Percentiles rank a stretch among this genome's conserved stretches.
phyloP scores from a whole-genome alignment of 306 rosid species.

The Oxytropis ochrocephala region DNA sequence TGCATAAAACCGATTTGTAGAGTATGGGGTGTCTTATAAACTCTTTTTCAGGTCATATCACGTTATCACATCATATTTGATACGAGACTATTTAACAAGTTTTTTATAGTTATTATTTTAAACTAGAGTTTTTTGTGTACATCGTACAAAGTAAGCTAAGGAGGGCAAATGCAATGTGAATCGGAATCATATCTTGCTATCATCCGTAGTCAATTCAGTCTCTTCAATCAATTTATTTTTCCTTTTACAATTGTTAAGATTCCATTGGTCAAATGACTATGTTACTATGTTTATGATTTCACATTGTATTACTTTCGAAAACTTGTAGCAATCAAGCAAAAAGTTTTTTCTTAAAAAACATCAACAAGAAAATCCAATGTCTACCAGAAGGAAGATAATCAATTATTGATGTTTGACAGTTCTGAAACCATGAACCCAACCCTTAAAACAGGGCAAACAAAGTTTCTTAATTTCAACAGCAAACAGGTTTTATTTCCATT shows the following conservation, averaged over 20 bases:
- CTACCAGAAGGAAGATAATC: conserved; percentile 9
- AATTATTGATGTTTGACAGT: conserved; percentile 20
- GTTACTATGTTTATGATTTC: conserved; percentile 24
- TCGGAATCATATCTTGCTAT: background rate
- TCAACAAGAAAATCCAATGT: background rate
- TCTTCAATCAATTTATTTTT: conserved; percentile 2
- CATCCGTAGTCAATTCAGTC: background rate
- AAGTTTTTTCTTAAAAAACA: background rate
- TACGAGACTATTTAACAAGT: too few species aligned
- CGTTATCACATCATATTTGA: too few species aligned
- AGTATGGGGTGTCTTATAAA: too few species aligned
- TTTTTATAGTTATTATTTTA: too few species aligned
- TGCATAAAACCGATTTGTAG: too few species aligned
- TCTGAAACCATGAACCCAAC: background rate
- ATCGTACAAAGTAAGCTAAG: too few species aligned
- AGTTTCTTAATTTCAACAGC: too few species aligned
- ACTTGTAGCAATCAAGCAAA: conserved; percentile 9
- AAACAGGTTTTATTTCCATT: conserved; percentile 8
- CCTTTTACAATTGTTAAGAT: conserved; percentile 23
- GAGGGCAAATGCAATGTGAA: too few species aligned
- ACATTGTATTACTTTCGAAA: conserved; percentile 4
- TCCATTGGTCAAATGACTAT: conserved; percentile 19
- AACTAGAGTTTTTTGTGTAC: too few species aligned
- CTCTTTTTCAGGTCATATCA: too few species aligned
- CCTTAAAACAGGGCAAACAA: too few species aligned